A percentile compares a stretch with the other conserved stretches of the same genome.
phyloP scores from a whole-genome alignment of 108 stramenopile species.

The Parietichytrium sp. region DNA sequence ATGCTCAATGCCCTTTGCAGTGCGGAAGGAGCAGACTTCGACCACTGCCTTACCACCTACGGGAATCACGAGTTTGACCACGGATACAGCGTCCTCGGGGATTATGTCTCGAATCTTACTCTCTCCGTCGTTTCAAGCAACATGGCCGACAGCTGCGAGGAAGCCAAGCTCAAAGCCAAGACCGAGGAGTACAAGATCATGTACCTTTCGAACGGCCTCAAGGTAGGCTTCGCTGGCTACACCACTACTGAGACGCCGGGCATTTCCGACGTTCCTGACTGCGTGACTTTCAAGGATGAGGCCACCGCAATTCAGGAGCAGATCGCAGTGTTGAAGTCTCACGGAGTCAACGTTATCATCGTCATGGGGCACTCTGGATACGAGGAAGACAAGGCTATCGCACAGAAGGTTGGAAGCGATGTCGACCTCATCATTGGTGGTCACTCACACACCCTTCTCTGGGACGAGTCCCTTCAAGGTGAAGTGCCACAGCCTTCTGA shows the following conservation, averaged over 20 bases:
- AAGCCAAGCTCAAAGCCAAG: background rate
- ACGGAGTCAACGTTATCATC: background rate
- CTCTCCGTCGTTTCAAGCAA: background rate
- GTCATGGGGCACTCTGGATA: conserved; percentile 22
- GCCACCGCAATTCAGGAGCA: background rate
- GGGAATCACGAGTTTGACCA: conserved; percentile 39
- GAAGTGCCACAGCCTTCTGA: no score
- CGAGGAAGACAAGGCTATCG: background rate
- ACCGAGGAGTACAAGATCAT: conserved; percentile 19
- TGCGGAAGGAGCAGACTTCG: background rate
- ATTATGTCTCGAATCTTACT: background rate
- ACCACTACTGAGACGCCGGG: background rate
- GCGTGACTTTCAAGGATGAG: conserved; percentile 2
- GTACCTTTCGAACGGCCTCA: background rate
- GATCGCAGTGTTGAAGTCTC: background rate
- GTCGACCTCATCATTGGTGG: conserved; percentile 8
- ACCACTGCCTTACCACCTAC: background rate
- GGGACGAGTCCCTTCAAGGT: background rate
- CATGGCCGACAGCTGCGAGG: background rate
- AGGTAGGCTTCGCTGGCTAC: conserved; percentile 33
- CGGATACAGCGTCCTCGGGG: background rate
- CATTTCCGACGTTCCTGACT: background rate
- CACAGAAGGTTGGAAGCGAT: background rate
- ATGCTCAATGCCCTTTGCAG: conserved; percentile 7
- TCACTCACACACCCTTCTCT: conserved; percentile 27